Evolutionary conservation across 768 basidiomycete species (phyloP), one percentile per base, ranked within the genome.

Genomic region (Suillus plorans): DNA sequence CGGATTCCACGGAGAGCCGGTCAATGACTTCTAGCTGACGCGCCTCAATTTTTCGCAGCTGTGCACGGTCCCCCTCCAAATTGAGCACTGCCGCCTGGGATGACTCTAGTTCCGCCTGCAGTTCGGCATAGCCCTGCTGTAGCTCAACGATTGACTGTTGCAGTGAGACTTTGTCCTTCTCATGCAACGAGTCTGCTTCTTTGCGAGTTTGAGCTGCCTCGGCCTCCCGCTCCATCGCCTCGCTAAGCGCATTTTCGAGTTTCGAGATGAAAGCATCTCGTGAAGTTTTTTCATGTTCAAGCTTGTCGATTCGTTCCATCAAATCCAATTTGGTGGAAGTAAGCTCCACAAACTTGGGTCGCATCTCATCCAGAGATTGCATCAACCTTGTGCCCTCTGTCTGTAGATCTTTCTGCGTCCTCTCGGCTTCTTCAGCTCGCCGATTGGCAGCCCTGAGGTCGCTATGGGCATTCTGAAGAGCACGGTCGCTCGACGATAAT

Each of bases 351-450:
- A 94, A 87, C 79, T 94, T 94, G 47, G 91, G 86, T 37, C 90
- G 85, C 86, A 94, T 89, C 76, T 94, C 92, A 67, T 94, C 89
- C 65, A 95, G 77, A n/a, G 90, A 88, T 36, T 82, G 85, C 87
- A 94, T 85, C 41, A 95, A 82, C 61, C 80, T 83, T n/a, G 84
- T 86, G 47, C 93, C 92, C 75, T 95, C 94, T 0, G 80, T 78
- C 70, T 94, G 93, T 4, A 95, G 81, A 65, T 85, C 87, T 70
- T 85, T 85, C 70, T 92, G 89, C 4, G 80, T 86, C 69, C 79
- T 81, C 74, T 94, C 91, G 0, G 90, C 89, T 68, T 90, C 89
- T 44, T 91, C 89, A 7, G 88, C 89, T 5, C 91, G 89, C 60
- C 88, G 82, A 47, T 78, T 82, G 7, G 91, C 85, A 64, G 76